These are phyloP conservation scores for Chlorella sp. DNA, from an alignment of 139 green algal species.

Conservation along the genomic window DNA sequence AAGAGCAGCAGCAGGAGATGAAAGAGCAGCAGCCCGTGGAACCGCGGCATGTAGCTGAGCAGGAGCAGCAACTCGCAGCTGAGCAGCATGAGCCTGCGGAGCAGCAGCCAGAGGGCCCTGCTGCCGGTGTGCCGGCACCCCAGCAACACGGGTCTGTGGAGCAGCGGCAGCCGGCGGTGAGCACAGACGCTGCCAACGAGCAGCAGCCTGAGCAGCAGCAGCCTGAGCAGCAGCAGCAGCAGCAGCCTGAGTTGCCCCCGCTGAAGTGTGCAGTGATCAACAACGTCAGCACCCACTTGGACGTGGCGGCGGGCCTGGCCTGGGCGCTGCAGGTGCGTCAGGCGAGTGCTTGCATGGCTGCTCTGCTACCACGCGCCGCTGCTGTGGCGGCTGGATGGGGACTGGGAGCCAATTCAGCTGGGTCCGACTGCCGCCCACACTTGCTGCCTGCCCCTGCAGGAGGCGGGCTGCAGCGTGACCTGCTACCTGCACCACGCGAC, in stretches of 20 bases:
- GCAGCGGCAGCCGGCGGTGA: too few relatives aligned
- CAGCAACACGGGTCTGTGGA: too few relatives aligned
- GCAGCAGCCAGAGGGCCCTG: not conserved
- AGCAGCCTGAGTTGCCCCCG: too few relatives aligned
- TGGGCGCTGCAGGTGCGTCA: slow-evolving; percentile 14
- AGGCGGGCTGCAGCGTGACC: slow-evolving; percentile 10
- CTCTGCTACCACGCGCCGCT: not conserved
- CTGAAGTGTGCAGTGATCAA: not conserved
- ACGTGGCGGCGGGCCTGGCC: slow-evolving; percentile 7
- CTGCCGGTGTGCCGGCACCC: too few relatives aligned
- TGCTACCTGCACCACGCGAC: not conserved
- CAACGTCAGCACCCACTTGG: slow-evolving; percentile 3
- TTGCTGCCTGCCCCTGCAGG: not conserved
- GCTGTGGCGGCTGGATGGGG: too few relatives aligned
- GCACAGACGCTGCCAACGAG: too few relatives aligned
- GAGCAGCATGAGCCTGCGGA: not conserved
- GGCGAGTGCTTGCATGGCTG: not conserved
- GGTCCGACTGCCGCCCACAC: too few relatives aligned
- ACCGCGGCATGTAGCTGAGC: not conserved
- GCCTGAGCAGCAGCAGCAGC: too few relatives aligned
- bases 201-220: too few relatives aligned
- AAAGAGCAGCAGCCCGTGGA: not conserved
- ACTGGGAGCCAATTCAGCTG: too few relatives aligned
- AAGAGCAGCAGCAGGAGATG: not conserved
- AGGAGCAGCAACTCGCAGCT: not conserved